Percentiles rank a stretch among this genome's conserved stretches.
These are phyloP conservation scores for Microthlaspi erraticum DNA, from an alignment of 345 rosid genomes.

Conservation along the genomic window DNA sequence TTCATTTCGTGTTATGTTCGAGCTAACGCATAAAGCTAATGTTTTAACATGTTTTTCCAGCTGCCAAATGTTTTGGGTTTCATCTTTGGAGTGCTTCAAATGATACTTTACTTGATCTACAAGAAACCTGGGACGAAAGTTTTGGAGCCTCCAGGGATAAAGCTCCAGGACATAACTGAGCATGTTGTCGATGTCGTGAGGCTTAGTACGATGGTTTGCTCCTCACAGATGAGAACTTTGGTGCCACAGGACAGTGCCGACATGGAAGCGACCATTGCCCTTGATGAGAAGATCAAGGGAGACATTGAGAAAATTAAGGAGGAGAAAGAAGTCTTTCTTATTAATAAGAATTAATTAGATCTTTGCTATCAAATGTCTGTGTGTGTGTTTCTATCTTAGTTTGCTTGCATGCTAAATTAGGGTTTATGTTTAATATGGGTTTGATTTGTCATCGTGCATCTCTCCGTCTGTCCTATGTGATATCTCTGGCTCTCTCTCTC, in stretches of 20 bases:
- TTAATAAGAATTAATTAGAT: constrained; percentile 33
- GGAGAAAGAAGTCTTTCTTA: constrained; percentile 28
- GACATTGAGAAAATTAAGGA: constrained; percentile 31
- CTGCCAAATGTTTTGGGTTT: constrained; percentile 86
- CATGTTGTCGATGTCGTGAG: constrained; percentile 58
- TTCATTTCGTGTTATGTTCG: background rate
- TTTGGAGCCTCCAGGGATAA: constrained; percentile 47
- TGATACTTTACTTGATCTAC: constrained; percentile 76
- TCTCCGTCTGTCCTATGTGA: constrained; percentile 5
- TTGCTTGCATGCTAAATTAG: constrained; percentile 36
- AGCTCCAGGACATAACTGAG: constrained; percentile 54
- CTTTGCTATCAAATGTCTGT: constrained; percentile 19
- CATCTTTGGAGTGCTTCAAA: constrained; percentile 69
- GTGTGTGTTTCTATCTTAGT: constrained; percentile 5
- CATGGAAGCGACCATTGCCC: constrained; percentile 42
- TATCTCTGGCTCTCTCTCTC: constrained; percentile 21
- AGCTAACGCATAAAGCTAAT: background rate
- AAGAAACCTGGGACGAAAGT: constrained; percentile 53
- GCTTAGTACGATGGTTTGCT: constrained; percentile 48
- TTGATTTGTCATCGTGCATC: constrained; percentile 1
- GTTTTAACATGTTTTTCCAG: constrained; percentile 43
- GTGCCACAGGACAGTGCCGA: constrained; percentile 47
- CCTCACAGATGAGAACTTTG: constrained; percentile 47
- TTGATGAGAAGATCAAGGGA: constrained; percentile 42
- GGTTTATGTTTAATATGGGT: constrained; percentile 22